Conservation (phyloP, 176 grass and related monocot genomes). For the Paspalum vaginatum region DNA sequence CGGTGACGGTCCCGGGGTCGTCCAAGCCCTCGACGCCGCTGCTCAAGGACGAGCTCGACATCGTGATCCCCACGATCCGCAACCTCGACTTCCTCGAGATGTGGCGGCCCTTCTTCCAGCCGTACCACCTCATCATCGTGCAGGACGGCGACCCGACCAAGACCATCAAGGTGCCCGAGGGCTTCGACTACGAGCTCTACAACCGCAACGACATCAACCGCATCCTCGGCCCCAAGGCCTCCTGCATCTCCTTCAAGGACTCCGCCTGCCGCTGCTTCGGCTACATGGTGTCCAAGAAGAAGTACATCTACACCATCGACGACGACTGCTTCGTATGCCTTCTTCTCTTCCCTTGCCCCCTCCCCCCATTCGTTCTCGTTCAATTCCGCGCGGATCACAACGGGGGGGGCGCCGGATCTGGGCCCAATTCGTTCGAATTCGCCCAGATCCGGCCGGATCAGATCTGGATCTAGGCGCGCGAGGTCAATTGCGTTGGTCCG, state of each 20-base stretch:
- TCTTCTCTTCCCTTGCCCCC: not conserved
- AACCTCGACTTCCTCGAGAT: slow-evolving; percentile 90
- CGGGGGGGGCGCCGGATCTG: slow-evolving; percentile 16
- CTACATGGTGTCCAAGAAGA: slow-evolving; percentile 97
- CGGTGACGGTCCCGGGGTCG: slow-evolving; percentile 50
- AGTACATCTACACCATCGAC: slow-evolving; percentile 95
- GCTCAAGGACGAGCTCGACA: slow-evolving; percentile 86
- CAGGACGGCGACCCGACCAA: slow-evolving; percentile 82
- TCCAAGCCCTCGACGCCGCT: slow-evolving; percentile 55
- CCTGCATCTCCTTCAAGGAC: slow-evolving; percentile 98
- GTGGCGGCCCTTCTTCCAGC: slow-evolving; percentile 93
- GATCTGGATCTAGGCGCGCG: slow-evolving; percentile 52
- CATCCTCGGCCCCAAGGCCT: slow-evolving; percentile 89
- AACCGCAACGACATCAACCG: slow-evolving; percentile 99
- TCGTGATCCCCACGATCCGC: slow-evolving; percentile 89
- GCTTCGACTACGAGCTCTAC: slow-evolving; percentile 98
- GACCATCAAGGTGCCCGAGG: slow-evolving; percentile 73
- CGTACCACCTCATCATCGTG: slow-evolving; percentile 94
- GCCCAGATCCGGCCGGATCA: slow-evolving; percentile 46
- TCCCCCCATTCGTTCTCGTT: too few relatives aligned
- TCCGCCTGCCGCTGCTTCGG: slow-evolving; percentile 94
- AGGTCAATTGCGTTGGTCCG: slow-evolving; percentile 13
- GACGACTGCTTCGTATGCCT: slow-evolving; percentile 85
- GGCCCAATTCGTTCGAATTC: slow-evolving; percentile 19
- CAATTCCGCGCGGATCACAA: slow-evolving; percentile 32